Conservation (phyloP, 495 filamentous ascomycete genomes). For the Xylaria scruposa region DNA sequence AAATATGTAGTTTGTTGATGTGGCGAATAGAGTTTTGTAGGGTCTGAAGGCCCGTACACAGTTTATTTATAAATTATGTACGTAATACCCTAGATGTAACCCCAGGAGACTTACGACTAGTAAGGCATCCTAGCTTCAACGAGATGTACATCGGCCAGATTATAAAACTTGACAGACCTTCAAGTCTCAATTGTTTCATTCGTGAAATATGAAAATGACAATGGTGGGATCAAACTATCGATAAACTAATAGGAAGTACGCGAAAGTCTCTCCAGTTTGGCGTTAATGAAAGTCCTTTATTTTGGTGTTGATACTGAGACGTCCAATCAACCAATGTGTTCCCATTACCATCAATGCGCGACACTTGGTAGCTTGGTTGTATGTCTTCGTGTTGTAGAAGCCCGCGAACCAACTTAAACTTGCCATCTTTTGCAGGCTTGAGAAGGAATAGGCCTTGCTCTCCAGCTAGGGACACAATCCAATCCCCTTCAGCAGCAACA, state of each 20-base stretch:
- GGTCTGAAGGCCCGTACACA: too few species aligned
- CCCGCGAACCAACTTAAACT: slow-evolving; percentile 11
- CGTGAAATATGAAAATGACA: background rate
- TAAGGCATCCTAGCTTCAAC: too few species aligned
- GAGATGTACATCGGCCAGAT: background rate
- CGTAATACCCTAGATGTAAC: too few species aligned
- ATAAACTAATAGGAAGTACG: background rate
- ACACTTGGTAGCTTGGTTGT: background rate
- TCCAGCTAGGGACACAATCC: slow-evolving; percentile 10
- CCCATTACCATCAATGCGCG: background rate
- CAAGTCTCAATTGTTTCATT: background rate
- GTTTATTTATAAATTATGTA: too few species aligned
- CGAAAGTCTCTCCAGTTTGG: slow-evolving; percentile 1
- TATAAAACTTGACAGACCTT: too few species aligned
- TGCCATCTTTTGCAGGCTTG: background rate
- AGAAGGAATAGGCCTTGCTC: slow-evolving; percentile 12
- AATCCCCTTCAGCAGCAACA: background rate
- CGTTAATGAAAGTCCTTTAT: background rate
- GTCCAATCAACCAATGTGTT: background rate
- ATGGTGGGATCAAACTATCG: background rate
- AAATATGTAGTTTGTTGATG: too few species aligned
- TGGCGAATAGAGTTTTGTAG: too few species aligned
- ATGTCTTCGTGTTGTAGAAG: background rate
- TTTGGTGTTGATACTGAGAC: background rate
- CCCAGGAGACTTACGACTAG: too few species aligned